phyloP scores from a whole-genome alignment of 2,329 filamentous ascomycete genomes.

The Aureobasidium musti region DNA sequence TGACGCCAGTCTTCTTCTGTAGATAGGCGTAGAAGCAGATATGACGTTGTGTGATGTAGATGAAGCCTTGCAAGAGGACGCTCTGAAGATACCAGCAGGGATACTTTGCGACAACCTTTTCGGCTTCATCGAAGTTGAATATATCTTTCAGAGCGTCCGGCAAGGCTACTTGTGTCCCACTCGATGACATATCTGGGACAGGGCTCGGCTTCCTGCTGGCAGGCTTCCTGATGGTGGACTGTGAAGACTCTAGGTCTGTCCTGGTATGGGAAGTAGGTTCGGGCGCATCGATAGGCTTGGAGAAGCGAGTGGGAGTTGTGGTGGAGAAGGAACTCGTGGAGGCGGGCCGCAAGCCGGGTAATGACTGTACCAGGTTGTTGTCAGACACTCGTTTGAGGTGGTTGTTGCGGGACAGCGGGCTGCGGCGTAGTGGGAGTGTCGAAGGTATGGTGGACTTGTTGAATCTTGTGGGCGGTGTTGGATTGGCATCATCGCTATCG shows the following conservation, averaged over 20 bases:
- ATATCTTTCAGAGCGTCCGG: slow-evolving; percentile 52
- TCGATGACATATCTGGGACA: slow-evolving; percentile 29
- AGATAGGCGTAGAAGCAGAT: slow-evolving; percentile 97
- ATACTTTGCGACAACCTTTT: slow-evolving; percentile 87
- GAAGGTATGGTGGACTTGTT: slow-evolving; percentile 11
- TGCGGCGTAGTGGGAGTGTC: slow-evolving; percentile 1
- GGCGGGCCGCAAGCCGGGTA: slow-evolving; percentile 56
- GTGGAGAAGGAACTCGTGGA: slow-evolving; percentile 15
- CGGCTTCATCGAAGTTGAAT: slow-evolving; percentile 76
- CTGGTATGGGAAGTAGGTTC: slow-evolving; percentile 70
- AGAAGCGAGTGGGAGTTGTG: slow-evolving; percentile 21
- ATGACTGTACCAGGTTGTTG: slow-evolving; percentile 64
- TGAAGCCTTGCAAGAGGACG: slow-evolving; percentile 87
- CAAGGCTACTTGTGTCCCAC: slow-evolving; percentile 28
- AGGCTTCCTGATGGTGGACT: slow-evolving; percentile 34
- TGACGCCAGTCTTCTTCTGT: slow-evolving; percentile 76
- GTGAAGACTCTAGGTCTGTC: slow-evolving; percentile 37
- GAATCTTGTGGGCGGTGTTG: background rate
- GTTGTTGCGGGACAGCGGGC: slow-evolving; percentile 36
- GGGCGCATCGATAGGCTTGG: slow-evolving; percentile 52
- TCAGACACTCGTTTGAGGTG: slow-evolving; percentile 65
- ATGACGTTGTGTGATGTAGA: slow-evolving; percentile 92
- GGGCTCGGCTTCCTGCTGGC: slow-evolving; percentile 35
- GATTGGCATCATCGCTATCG: slow-evolving; percentile 49
- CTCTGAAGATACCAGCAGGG: slow-evolving; percentile 92